Conservation (phyloP, 352 stramenopile species). For the Phytophthora multivora region DNA sequence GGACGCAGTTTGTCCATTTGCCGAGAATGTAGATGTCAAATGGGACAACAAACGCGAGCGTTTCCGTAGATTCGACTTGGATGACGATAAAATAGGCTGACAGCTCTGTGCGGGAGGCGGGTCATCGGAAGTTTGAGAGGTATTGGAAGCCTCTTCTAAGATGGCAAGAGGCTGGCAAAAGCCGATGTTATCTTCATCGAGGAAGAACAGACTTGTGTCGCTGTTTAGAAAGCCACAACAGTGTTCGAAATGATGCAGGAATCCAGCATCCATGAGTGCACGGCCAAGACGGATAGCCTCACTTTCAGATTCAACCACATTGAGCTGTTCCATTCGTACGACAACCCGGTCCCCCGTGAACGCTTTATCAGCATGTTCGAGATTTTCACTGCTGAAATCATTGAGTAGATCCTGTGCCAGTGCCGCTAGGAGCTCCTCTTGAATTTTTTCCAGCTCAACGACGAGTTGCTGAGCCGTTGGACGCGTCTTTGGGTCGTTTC, state of each 20-base stretch:
- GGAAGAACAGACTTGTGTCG: slow-evolving; percentile 37
- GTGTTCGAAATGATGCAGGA: slow-evolving; percentile 53
- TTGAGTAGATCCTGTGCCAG: slow-evolving; percentile 47
- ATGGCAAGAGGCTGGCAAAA: slow-evolving; percentile 45
- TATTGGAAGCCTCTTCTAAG: slow-evolving; percentile 20
- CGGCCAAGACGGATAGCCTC: slow-evolving; percentile 53
- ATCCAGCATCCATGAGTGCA: slow-evolving; percentile 61
- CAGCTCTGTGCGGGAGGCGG: neutral
- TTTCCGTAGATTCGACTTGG: slow-evolving; percentile 20
- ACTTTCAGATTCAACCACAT: slow-evolving; percentile 21
- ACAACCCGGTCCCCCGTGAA: slow-evolving; percentile 34
- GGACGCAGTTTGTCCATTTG: slow-evolving; percentile 3
- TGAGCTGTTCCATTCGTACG: slow-evolving; percentile 34
- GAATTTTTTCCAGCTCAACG: slow-evolving; percentile 45
- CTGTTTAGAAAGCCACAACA: slow-evolving; percentile 28
- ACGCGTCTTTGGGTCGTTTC: slow-evolving; percentile 43
- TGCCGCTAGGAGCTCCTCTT: slow-evolving; percentile 51
- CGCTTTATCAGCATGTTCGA: slow-evolving; percentile 13
- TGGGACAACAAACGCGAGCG: slow-evolving; percentile 22
- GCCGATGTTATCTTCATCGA: slow-evolving; percentile 45
- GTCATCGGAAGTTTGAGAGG: slow-evolving; percentile 20
- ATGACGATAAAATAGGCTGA: neutral
- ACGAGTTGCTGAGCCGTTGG: slow-evolving; percentile 52
- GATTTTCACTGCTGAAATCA: slow-evolving; percentile 15
- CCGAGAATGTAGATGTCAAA: slow-evolving; percentile 16